Conservation (phyloP, 345 rosid species). For the Melaleuca quinquenervia region DNA sequence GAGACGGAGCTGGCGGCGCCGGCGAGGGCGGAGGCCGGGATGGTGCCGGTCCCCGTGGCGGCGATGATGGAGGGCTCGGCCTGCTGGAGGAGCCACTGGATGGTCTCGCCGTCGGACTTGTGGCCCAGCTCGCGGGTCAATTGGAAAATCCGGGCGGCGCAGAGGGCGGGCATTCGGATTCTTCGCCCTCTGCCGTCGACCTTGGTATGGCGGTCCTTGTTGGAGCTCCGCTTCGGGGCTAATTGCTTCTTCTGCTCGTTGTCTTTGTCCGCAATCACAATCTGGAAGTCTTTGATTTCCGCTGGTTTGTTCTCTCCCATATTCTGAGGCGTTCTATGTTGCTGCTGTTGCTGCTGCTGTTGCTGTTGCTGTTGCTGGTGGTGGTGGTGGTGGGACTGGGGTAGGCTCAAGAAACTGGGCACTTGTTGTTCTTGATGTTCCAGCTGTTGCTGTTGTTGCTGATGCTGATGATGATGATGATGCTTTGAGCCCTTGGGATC, state of each 20-base stretch:
- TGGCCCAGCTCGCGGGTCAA: conserved; percentile 96
- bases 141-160: conserved; percentile 95
- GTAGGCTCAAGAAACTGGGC: conserved; percentile 53
- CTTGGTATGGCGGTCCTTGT: conserved; percentile 92
- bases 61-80: conserved; percentile 92
- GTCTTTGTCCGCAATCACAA: conserved; percentile 49
- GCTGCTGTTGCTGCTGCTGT: conserved; percentile 17
- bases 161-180: conserved; percentile 96
- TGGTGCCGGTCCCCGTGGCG: conserved; percentile 86
- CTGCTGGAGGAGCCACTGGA: conserved; percentile 92
- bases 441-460: neutral
- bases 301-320: conserved; percentile 30
- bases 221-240: conserved; percentile 82
- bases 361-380: conserved; percentile 11
- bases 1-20: conserved; percentile 54
- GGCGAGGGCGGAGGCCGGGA: conserved; percentile 90
- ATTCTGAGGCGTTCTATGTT: neutral
- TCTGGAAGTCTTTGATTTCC: conserved; percentile 70
- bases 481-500: conserved; percentile 53
- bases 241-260: conserved; percentile 41
- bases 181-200: conserved; percentile 94
- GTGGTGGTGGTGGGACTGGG: conserved; percentile 13
- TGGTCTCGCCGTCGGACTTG: conserved; percentile 95
- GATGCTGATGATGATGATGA: conserved; percentile 26
- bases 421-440: conserved; percentile 11